These are phyloP conservation scores for Phytophthora colocasiae DNA, from an alignment of 352 stramenopile genomes.

Conservation along the genomic window DNA sequence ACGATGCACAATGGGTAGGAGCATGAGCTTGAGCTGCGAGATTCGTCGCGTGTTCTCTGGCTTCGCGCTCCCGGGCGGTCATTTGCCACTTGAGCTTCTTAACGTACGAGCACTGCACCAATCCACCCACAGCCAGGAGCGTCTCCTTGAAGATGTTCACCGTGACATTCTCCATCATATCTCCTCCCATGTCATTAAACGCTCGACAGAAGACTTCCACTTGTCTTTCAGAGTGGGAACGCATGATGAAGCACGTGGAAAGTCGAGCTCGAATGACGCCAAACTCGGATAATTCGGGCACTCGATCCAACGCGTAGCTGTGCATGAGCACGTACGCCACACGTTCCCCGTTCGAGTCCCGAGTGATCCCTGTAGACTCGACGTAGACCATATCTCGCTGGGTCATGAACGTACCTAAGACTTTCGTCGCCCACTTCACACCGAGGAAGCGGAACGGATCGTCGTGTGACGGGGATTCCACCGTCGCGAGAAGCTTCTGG, in stretches of 20 bases:
- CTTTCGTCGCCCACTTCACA: constrained; percentile 47
- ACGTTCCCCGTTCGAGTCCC: constrained; percentile 38
- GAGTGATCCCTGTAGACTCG: constrained; percentile 39
- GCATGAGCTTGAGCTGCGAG: constrained; percentile 19
- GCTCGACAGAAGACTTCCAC: constrained; percentile 61
- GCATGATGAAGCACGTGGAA: constrained; percentile 55
- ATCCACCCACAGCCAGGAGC: constrained; percentile 38
- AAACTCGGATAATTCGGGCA: constrained; percentile 41
- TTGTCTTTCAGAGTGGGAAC: constrained; percentile 31
- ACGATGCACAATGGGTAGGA: constrained; percentile 34
- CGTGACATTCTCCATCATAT: constrained; percentile 44
- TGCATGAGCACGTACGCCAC: constrained; percentile 43
- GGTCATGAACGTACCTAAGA: constrained; percentile 36
- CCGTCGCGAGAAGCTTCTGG: constrained; percentile 41
- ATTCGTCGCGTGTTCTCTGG: constrained; percentile 24
- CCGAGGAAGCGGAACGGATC: constrained; percentile 55
- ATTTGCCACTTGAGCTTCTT: constrained; percentile 76
- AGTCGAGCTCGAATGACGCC: constrained; percentile 44
- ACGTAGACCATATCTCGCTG: constrained; percentile 49
- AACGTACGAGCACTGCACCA: constrained; percentile 57
- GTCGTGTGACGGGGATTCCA: constrained; percentile 31
- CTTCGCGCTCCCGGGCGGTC: constrained; percentile 30
- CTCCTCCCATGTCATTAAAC: constrained; percentile 52
- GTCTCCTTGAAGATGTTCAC: constrained; percentile 48
- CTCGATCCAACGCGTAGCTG: constrained; percentile 44